These are phyloP conservation scores for Brettanomyces sp. DNA, from an alignment of 805 yeast species.

Conservation along the genomic window DNA sequence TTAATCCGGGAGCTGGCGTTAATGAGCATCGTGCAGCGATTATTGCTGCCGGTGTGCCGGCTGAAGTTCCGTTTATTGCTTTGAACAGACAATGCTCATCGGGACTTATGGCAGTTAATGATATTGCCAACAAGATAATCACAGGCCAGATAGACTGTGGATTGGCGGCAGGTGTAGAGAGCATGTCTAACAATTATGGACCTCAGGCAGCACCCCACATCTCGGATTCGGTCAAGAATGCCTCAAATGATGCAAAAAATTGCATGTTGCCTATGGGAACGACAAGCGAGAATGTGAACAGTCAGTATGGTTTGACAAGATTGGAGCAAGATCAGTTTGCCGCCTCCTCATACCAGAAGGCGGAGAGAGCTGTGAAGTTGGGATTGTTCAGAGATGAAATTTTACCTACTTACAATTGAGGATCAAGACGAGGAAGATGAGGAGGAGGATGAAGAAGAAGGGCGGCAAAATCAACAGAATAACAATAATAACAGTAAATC, in stretches of 20 bases:
- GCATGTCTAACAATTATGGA: conserved; percentile 89
- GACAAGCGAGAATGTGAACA: conserved; percentile 86
- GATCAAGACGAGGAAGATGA: conserved; percentile 45
- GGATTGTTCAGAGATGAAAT: conserved; percentile 88
- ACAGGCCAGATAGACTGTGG: conserved; percentile 89
- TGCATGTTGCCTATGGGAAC: conserved; percentile 95
- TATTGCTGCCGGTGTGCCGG: conserved; percentile 85
- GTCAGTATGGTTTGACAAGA: conserved; percentile 55
- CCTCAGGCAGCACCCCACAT: conserved; percentile 61
- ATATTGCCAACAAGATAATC: conserved; percentile 79
- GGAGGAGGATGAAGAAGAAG: conserved; percentile 1
- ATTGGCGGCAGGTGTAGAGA: conserved; percentile 86
- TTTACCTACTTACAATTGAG: conserved; percentile 56
- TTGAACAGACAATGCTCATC: conserved; percentile 93
- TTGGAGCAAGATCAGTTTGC: conserved; percentile 80
- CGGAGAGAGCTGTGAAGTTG: conserved; percentile 57
- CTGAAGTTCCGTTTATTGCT: conserved; percentile 68
- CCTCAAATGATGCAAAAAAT: conserved; percentile 43
- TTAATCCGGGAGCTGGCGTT: conserved; percentile 90
- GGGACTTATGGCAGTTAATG: conserved; percentile 84
- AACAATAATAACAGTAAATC: too few species aligned
- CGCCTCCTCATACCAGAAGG: conserved; percentile 77
- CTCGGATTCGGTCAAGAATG: conserved; percentile 35
- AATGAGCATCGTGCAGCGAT: conserved; percentile 89
- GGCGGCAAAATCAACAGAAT: too few species aligned